Evolutionary conservation across 495 filamentous ascomycete genomes (phyloP).

Genomic region (Rusavskia elegans): DNA sequence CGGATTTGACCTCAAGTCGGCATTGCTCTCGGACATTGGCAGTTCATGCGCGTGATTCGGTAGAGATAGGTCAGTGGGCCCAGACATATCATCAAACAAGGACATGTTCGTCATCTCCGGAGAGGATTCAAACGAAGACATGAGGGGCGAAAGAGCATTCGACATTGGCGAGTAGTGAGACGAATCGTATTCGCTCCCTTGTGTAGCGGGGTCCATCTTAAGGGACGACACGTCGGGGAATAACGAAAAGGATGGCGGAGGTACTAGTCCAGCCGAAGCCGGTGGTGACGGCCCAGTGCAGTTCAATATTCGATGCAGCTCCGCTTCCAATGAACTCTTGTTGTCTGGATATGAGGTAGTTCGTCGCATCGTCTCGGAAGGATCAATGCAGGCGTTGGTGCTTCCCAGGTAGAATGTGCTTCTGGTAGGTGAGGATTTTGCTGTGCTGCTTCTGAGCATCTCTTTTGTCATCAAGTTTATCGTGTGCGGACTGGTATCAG

Average conservation of each 20-base stretch:
- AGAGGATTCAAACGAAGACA: constrained; percentile 29
- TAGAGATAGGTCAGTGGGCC: background rate
- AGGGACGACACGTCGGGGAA: constrained; percentile 39
- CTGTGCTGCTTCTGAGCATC: constrained; percentile 3
- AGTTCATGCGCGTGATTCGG: constrained; percentile 3
- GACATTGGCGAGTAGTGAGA: constrained; percentile 25
- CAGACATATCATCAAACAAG: constrained; percentile 13
- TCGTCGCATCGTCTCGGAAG: constrained; percentile 21
- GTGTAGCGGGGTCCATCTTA: constrained; percentile 32
- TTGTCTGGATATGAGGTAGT: constrained; percentile 31
- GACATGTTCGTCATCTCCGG: constrained; percentile 32
- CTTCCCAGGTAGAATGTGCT: constrained; percentile 12
- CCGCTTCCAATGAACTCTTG: constrained; percentile 16
- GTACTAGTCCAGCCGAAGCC: constrained; percentile 21
- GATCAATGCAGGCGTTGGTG: background rate
- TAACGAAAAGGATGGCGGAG: constrained; percentile 30
- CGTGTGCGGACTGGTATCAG: constrained; percentile 31
- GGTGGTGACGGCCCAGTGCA: constrained; percentile 34
- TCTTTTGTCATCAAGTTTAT: constrained; percentile 20
- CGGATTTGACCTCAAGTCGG: constrained; percentile 4
- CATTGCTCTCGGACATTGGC: constrained; percentile 1
- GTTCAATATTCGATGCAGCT: constrained; percentile 16
- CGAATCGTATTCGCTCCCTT: constrained; percentile 28
- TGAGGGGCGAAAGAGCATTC: constrained; percentile 23
- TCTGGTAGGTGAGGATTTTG: constrained; percentile 11